A percentile compares a stretch with the other conserved stretches of the same genome.
phyloP scores from a whole-genome alignment of 768 basidiomycete genomes.

The Termitomyces sp. region DNA sequence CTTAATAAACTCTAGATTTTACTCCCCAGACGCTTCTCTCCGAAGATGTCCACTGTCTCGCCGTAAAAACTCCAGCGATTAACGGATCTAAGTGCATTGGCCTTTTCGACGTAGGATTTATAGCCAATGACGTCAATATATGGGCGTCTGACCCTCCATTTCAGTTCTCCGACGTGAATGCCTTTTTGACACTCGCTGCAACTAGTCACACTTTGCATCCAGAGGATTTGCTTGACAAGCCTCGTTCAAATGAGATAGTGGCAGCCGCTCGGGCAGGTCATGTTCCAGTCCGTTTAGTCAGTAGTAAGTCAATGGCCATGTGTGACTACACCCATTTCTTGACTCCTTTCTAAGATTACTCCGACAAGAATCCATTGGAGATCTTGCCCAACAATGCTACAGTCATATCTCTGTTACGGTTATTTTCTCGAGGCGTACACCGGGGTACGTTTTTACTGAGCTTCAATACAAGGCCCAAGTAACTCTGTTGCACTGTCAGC shows the following conservation, averaged over 20 bases:
- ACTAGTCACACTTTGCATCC: constrained; percentile 66
- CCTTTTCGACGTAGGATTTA: constrained; percentile 66
- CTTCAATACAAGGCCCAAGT: neutral
- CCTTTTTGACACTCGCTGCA: constrained; percentile 82
- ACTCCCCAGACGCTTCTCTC: constrained; percentile 52
- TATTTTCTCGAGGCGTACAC: constrained; percentile 72
- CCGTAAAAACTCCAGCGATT: constrained; percentile 37
- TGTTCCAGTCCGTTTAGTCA: constrained; percentile 73
- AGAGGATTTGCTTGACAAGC: constrained; percentile 57
- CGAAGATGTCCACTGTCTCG: constrained; percentile 64
- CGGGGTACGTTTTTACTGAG: constrained; percentile 44
- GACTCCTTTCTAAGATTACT: constrained; percentile 53
- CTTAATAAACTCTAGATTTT: constrained; percentile 6
- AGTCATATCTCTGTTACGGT: constrained; percentile 55
- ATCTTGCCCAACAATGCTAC: constrained; percentile 60
- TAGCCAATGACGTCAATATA: constrained; percentile 5
- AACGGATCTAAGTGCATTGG: constrained; percentile 40
- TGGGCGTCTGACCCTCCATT: neutral
- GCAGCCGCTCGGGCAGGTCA: constrained; percentile 70
- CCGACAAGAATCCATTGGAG: constrained; percentile 80
- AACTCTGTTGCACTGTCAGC: constrained; percentile 30
- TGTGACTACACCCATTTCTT: neutral
- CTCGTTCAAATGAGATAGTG: constrained; percentile 66
- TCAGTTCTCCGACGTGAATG: constrained; percentile 83
- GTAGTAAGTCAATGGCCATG: constrained; percentile 50